These are phyloP conservation scores for Sergeia podlipaevii DNA, from an alignment of 208 protist species.

Conservation along the genomic window DNA sequence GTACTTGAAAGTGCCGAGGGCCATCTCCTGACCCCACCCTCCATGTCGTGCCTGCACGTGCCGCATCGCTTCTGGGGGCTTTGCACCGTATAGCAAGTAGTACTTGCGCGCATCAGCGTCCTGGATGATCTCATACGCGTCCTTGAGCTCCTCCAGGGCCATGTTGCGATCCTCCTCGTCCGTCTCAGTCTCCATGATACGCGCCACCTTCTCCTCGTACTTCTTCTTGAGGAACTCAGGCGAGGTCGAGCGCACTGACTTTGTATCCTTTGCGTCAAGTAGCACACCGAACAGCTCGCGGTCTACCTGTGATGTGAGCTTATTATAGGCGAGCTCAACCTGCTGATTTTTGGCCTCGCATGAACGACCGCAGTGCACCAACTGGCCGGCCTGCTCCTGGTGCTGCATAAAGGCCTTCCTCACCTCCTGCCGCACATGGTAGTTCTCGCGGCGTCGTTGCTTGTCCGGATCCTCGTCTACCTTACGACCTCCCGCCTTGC, in stretches of 20 bases:
- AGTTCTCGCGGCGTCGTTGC: constrained; percentile 70
- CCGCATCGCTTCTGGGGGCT: constrained; percentile 84
- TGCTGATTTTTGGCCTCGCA: constrained; percentile 78
- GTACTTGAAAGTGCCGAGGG: constrained; percentile 78
- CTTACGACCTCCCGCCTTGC: background rate
- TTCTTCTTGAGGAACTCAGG: constrained; percentile 56
- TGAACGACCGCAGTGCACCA: constrained; percentile 71
- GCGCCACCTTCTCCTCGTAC: constrained; percentile 67
- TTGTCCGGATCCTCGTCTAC: constrained; percentile 34
- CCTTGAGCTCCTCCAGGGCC: constrained; percentile 78
- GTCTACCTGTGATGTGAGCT: constrained; percentile 77
- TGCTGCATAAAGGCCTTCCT: constrained; percentile 59
- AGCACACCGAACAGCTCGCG: constrained; percentile 82
- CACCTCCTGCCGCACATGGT: constrained; percentile 68
- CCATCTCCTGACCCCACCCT: constrained; percentile 84
- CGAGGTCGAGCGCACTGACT: constrained; percentile 43
- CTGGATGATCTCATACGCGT: constrained; percentile 85
- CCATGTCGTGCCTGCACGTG: constrained; percentile 69
- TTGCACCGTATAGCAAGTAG: constrained; percentile 87
- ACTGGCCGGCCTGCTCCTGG: constrained; percentile 60
- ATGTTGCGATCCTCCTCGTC: constrained; percentile 77
- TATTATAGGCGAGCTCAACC: constrained; percentile 77
- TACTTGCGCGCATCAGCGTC: constrained; percentile 81
- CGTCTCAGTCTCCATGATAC: constrained; percentile 53
- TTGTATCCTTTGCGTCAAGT: constrained; percentile 74